Evolutionary conservation across 176 grass and related monocot genomes (phyloP).

Genomic region (Guadua angustifolia): DNA sequence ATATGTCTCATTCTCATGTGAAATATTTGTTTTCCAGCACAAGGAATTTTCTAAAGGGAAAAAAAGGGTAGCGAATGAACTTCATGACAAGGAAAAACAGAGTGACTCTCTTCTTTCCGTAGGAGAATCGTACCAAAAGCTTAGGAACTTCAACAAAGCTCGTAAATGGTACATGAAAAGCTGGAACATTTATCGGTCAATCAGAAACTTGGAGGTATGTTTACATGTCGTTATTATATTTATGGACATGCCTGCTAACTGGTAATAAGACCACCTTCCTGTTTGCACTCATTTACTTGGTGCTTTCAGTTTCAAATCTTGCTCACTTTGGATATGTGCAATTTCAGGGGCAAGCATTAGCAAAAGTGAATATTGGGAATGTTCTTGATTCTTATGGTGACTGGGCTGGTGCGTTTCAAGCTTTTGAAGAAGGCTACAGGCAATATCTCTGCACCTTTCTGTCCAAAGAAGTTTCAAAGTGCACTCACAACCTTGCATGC

Average conservation of each 20-base stretch:
- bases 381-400: conserved; percentile 82
- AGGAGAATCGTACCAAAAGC: conserved; percentile 88
- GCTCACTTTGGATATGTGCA: conserved; percentile 32
- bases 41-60: conserved; percentile 82
- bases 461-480: conserved; percentile 20
- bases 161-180: conserved; percentile 90
- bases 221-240: conserved; percentile 31
- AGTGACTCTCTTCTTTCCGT: conserved; percentile 71
- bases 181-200: conserved; percentile 71
- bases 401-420: conserved; percentile 73
- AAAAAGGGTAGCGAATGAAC: conserved; percentile 69
- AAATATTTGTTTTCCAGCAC: conserved; percentile 65
- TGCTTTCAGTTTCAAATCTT: conserved; percentile 32
- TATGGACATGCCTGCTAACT: conserved; percentile 27
- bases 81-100: conserved; percentile 80
- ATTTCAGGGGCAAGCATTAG: conserved; percentile 92
- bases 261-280: conserved; percentile 18
- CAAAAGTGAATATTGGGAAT: conserved; percentile 92
- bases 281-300: conserved; percentile 28
- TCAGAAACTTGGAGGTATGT: conserved; percentile 81
- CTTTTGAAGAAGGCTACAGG: conserved; percentile 96
- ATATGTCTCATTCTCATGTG: conserved; percentile 33
- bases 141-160: conserved; percentile 87
- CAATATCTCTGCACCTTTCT: conserved; percentile 43
- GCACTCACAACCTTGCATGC: background rate